Conservation (phyloP, 352 stramenopile species). For the Pythium dissimile region DNA sequence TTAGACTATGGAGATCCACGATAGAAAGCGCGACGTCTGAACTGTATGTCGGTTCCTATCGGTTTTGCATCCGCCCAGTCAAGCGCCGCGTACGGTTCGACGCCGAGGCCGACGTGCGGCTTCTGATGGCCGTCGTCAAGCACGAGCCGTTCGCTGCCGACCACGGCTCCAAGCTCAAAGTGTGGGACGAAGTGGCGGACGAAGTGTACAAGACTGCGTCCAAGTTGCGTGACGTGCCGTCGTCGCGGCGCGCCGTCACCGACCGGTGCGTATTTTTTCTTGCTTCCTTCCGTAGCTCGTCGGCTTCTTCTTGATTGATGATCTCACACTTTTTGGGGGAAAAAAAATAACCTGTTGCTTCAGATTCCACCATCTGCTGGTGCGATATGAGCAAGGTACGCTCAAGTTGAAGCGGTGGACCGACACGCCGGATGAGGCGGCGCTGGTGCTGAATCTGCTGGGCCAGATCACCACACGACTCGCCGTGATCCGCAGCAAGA, state of each 20-base stretch:
- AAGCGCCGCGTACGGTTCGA: slow-evolving; percentile 35
- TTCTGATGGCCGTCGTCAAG: slow-evolving; percentile 38
- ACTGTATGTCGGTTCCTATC: no score
- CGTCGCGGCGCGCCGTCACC: slow-evolving; percentile 35
- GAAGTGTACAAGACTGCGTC: slow-evolving; percentile 31
- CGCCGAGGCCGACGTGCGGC: slow-evolving; percentile 34
- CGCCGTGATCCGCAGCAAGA: slow-evolving; percentile 15
- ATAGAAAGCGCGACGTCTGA: no score
- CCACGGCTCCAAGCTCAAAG: slow-evolving; percentile 45
- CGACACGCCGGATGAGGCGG: slow-evolving; percentile 20
- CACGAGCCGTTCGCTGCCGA: slow-evolving; percentile 43
- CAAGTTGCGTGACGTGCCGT: slow-evolving; percentile 27
- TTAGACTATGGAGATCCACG: no score
- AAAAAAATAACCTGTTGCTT: no score
- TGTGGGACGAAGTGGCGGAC: slow-evolving; percentile 46
- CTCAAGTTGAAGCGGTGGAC: slow-evolving; percentile 31
- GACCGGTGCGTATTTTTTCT: slow-evolving; percentile 33
- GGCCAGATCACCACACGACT: slow-evolving; percentile 21
- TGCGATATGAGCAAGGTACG: slow-evolving; percentile 30
- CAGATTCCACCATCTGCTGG: slow-evolving; percentile 40
- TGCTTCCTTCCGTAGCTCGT: no score
- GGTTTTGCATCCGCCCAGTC: no score
- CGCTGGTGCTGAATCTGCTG: slow-evolving; percentile 28
- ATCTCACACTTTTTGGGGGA: background rate
- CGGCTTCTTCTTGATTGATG: no score